Evolutionary conservation across 495 filamentous ascomycete species (phyloP), one percentile per base, ranked within the genome.

Genomic region (Xylaria sp.): DNA sequence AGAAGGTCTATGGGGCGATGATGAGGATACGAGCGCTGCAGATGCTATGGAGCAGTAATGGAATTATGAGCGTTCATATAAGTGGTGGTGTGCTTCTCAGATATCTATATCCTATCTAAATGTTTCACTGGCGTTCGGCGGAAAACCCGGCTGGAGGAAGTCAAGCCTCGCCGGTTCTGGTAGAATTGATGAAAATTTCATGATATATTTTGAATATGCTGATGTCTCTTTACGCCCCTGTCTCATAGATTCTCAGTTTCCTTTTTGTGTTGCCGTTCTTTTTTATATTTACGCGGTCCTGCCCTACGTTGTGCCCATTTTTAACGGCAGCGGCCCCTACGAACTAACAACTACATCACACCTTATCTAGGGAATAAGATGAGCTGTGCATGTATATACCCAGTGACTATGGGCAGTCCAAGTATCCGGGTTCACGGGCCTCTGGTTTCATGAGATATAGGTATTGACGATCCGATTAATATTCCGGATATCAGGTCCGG

Each of bases 1-100:
- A 43, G 96, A 98, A 75, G 96, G 94, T 0, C 79, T 99, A n/a
- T 97, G 93, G 92, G 93, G 92, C 1, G 89, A 92, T 70, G 81
- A 78, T 37, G 77, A 68, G 31, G 55, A 75, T 14, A 71, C 53
- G 52, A 74, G 57, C 44, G 70, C 43, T 0, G 80, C 1, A 15
- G 53, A 75, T 50, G 76, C 61, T 35, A 79, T 80, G 77, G 67
- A 78, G 69, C 77, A 82, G 61, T 79, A 72, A 76, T 62, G 48
- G 58, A 33, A 63, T 70, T 12, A 41, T n/a, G 21, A 63, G 11
- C 8, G 5, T 52, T 44, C 37, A 61, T 21, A 35, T 44, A 19
- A 44, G 46, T 61, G 29, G 65, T 15, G 33, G 55, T 29, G 40
- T 55, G 37, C 62, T 67, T 71, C 67, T 74, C 29, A 21, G 43